phyloP scores from a whole-genome alignment of 2,329 filamentous ascomycete genomes.

The Lizonia empirigonia region DNA sequence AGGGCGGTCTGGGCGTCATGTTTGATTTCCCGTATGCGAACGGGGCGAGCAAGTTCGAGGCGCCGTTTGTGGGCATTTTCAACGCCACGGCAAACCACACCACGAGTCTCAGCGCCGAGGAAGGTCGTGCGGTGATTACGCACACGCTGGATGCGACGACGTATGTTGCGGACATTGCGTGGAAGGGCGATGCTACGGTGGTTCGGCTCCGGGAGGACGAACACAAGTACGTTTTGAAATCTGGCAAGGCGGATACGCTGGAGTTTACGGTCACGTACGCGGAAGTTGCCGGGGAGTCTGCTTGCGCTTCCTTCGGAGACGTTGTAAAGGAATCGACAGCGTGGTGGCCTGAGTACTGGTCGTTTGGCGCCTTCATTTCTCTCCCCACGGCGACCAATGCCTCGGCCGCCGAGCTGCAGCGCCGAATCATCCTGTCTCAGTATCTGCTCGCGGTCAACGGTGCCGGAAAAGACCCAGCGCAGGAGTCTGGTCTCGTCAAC shows the following conservation, averaged over 20 bases:
- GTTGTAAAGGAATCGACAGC: constrained; percentile 41
- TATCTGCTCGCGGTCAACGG: constrained; percentile 61
- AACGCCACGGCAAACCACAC: constrained; percentile 55
- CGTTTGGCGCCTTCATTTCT: constrained; percentile 59
- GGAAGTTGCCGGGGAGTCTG: neutral
- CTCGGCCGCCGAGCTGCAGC: constrained; percentile 57
- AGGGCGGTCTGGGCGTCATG: constrained; percentile 53
- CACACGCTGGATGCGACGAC: constrained; percentile 4
- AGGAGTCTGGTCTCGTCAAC: constrained; percentile 58
- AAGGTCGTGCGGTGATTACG: neutral
- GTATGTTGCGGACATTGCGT: neutral
- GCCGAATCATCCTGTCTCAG: constrained; percentile 60
- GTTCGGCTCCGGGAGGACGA: neutral
- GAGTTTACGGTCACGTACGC: constrained; percentile 1
- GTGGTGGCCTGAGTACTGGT: constrained; percentile 60
- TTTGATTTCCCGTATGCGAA: constrained; percentile 60
- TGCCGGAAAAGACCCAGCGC: constrained; percentile 56
- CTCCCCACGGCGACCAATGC: constrained; percentile 48
- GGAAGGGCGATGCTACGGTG: neutral
- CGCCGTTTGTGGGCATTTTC: constrained; percentile 60
- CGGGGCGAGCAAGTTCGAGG: constrained; percentile 59
- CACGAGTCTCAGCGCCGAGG: constrained; percentile 43
- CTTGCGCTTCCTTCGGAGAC: constrained; percentile 15
- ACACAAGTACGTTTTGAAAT: constrained; percentile 7
- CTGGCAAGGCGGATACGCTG: neutral